Percentiles rank a stretch among this genome's conserved stretches.
Conservation (phyloP, 495 filamentous ascomycete genomes). For the Penicillium macrosclerotiorum region DNA sequence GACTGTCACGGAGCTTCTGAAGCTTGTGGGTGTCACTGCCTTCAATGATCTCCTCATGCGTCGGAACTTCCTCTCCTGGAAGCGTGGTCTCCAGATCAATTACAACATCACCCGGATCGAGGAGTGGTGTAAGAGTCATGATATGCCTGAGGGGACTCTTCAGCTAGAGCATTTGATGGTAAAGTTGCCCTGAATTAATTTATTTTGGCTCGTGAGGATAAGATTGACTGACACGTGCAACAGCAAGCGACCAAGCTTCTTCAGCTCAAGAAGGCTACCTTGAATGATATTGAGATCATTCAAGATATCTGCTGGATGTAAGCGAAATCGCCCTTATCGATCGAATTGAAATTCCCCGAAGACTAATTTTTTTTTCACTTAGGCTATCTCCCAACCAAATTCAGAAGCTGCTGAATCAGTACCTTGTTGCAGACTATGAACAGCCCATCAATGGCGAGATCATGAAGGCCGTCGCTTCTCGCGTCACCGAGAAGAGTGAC, state of each 20-base stretch:
- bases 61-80: constrained; percentile 98
- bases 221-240: background rate
- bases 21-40: constrained; percentile 93
- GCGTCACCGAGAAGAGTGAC: constrained; percentile 97
- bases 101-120: constrained; percentile 99
- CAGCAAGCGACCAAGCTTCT: constrained; percentile 98
- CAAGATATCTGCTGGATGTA: constrained; percentile 99
- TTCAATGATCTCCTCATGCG: constrained; percentile 99
- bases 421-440: constrained; percentile 98
- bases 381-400: constrained; percentile 98
- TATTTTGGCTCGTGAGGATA: background rate
- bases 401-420: constrained; percentile 97
- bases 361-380: constrained; percentile 9
- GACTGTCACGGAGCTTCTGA: constrained; percentile 89
- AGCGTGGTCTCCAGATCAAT: constrained; percentile 98
- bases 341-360: background rate
- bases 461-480: constrained; percentile 97
- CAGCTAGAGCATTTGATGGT: constrained; percentile 99
- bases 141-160: constrained; percentile 97
- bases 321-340: constrained; percentile 22
- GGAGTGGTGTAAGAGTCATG: constrained; percentile 99
- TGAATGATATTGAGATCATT: constrained; percentile 99
- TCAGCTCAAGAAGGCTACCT: constrained; percentile 96
- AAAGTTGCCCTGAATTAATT: constrained; percentile 19
- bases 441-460: constrained; percentile 99